Evolutionary conservation across 352 stramenopile species (phyloP), one percentile per base, ranked within the genome.

Genomic region (Phytophthora capsici): DNA sequence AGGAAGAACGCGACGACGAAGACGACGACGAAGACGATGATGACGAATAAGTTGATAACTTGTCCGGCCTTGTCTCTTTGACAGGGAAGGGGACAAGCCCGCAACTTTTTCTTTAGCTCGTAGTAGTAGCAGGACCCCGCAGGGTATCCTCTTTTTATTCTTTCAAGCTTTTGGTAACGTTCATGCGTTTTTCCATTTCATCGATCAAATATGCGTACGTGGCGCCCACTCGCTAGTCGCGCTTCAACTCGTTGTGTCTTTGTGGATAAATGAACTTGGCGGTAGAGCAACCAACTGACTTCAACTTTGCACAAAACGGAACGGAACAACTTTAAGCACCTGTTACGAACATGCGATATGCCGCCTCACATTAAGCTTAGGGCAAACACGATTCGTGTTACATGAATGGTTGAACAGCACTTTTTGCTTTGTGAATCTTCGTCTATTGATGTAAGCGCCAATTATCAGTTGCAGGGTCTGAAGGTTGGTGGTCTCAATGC

Each of bases 1-100:
- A 93, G 7, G 83, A 96, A 1, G 75, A 91, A 0, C 66, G 91
- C 8, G 76, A 91, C 13, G 82, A 90, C 0, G 70, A 88, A 6
- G 81, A 96, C 7, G 78, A 86, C 7, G 75, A 89, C 7, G 77
- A 88, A 23, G 45, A 63, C 30, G 65, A 71, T 1, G 71, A 82
- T 58, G 80, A 89, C 66, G 78, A 90, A 62, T 91, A 89, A 70
- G 54, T 20, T 72, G 46, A 20, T 22, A 19, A 6, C 20, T 41
- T 12, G 22, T 8, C 37, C 30, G 26, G 37, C 26, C 46, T 25
- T 41, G 40, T 51, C 26, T 45, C 22, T 52, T 8, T 32, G n/a
- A 57, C 26, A n/a, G 50, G 8, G 44, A 23, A 19, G 26, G 23
- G 30, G 59, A 34, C 49, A 69, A 66, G 56, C 43, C 47, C 13